Evolutionary conservation across 1,284 basidiomycete genomes (phyloP), one percentile per base, ranked within the genome.

Genomic region (Peniophora sp.): DNA sequence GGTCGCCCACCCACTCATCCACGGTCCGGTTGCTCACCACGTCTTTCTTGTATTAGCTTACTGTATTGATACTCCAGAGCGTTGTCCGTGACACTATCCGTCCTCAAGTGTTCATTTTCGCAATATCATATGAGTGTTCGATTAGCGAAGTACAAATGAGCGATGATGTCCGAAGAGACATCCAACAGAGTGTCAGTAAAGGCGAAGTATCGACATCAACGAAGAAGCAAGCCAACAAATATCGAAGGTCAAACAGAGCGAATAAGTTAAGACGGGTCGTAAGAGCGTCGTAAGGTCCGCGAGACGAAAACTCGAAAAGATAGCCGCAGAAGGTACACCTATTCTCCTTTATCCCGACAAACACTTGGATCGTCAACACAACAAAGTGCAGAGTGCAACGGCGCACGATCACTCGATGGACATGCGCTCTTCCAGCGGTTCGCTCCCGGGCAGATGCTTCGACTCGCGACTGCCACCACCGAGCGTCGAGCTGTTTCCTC

Each of bases 351-450:
- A 35, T 25, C 45, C 19, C 14, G 23, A 9, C 49, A 17, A 22
- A 9, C 20, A 39, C 47, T 20, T 12, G 34, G n/a, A 36, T 44
- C 24, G 27, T 27, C 11, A 38, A 19, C 32, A 22, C 39, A 27
- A 12, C 36, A 14, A 47, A 22, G 12, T 25, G 12, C 27, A 41
- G 9, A 17, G 38, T 16, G n/a, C 38, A 16, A 20, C 5, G 5
- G 38, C n/a, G n/a, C n/a, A n/a, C 38, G 12, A 55, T 69, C 57
- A 79, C 63, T 79, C 75, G 50, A 75, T 79, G 17, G 79, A 77
- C 58, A 74, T 71, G 39, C 78, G 68, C 54, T 63, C 70, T 14
- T 55, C 17, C 22, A 64, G 59, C 49, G 69, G 65, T 56, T 73
- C 67, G 39, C 67, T 61, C 70, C 74, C 79, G 50, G n/a, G n/a